Evolutionary conservation across 176 grass and related monocot species (phyloP).

Genomic region (Puya raimondii): DNA sequence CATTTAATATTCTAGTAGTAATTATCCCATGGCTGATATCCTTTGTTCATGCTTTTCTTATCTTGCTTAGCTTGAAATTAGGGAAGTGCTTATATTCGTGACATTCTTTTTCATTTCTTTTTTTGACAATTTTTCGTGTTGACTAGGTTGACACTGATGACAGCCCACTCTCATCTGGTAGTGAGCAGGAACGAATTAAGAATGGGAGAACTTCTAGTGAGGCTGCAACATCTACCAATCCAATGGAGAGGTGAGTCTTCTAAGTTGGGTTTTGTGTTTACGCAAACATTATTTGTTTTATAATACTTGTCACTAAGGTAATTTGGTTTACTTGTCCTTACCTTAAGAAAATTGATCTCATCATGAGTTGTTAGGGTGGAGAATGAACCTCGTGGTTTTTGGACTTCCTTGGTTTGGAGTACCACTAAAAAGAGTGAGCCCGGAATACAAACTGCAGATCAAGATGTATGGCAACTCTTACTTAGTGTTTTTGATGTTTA

Average conservation of each 20-base stretch:
- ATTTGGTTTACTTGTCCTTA: not conserved
- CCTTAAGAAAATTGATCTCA: not conserved
- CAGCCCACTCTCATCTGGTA: constrained; percentile 32
- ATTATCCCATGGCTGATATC: no score
- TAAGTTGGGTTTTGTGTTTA: constrained; percentile 13
- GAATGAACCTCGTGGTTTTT: constrained; percentile 50
- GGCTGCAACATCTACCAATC: constrained; percentile 23
- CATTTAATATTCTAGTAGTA: no score
- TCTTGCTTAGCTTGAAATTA: no score
- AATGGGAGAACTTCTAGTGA: constrained; percentile 19
- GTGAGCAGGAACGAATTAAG: constrained; percentile 31
- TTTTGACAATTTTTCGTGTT: constrained; percentile 29
- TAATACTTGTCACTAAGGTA: not conserved
- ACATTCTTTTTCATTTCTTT: not conserved
- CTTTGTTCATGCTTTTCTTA: no score
- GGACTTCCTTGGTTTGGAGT: constrained; percentile 42
- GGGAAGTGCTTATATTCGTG: no score
- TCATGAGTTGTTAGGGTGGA: constrained; percentile 27
- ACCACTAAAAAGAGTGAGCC: constrained; percentile 31
- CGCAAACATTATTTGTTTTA: not conserved
- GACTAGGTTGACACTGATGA: constrained; percentile 52
- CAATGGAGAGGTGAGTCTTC: constrained; percentile 39
- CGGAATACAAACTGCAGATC: constrained; percentile 21
- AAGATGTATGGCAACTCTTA: constrained; percentile 41
- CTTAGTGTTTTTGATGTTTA: not conserved